Evolutionary conservation across 2,329 filamentous ascomycete species (phyloP).

Genomic region (Gyromitra esculenta): DNA sequence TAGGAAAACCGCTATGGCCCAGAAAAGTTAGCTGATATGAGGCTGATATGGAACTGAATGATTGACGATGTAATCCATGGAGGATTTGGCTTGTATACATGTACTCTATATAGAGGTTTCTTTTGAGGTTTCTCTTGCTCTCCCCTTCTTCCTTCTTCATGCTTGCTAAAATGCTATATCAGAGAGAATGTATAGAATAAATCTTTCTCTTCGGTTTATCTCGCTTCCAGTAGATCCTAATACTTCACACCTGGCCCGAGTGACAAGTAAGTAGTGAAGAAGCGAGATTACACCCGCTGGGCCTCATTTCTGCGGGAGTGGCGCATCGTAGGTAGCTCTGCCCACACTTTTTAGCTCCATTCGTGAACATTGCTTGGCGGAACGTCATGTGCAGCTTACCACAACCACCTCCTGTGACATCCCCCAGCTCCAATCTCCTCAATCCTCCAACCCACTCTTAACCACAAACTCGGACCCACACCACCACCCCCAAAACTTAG

Average conservation of each 20-base stretch:
- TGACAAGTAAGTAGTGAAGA: background rate
- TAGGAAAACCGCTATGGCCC: no score
- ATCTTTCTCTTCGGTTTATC: no score
- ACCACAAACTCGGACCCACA: conserved; percentile 7
- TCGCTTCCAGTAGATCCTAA: conserved; percentile 1
- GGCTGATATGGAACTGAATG: no score
- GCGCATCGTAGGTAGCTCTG: conserved; percentile 8
- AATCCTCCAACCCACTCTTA: conserved; percentile 6
- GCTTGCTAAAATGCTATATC: background rate
- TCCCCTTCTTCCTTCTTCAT: no score
- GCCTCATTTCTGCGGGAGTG: background rate
- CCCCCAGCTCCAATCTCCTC: conserved; percentile 3
- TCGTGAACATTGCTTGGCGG: background rate
- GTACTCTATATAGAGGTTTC: no score
- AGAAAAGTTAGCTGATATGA: no score
- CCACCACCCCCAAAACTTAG: conserved; percentile 6
- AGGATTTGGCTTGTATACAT: no score
- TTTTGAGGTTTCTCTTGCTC: no score
- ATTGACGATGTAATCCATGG: no score
- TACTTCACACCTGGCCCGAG: background rate
- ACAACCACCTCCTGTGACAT: conserved; percentile 6
- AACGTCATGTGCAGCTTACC: background rate
- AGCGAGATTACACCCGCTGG: conserved; percentile 6
- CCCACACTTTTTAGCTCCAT: conserved; percentile 13
- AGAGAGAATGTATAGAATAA: no score